These are phyloP conservation scores for Omphalotus olearius DNA, from an alignment of 1,284 basidiomycete genomes.

Conservation along the genomic window DNA sequence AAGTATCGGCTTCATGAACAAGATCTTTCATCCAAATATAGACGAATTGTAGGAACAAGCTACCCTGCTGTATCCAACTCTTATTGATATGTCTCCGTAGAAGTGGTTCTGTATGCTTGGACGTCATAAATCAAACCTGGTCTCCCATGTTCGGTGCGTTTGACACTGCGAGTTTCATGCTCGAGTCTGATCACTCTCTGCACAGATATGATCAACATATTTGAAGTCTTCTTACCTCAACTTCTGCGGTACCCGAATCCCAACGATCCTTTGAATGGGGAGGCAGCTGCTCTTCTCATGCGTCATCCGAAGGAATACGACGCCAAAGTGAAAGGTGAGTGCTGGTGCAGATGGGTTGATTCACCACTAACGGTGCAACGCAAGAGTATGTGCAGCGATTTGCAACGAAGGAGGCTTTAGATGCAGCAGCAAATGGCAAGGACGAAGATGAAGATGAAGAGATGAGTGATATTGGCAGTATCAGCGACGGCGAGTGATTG, in stretches of 20 bases:
- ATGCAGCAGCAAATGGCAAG: slow-evolving; percentile 62
- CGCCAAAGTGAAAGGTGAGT: slow-evolving; percentile 82
- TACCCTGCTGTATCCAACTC: not conserved
- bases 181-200: not conserved
- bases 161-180: not conserved
- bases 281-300: slow-evolving; percentile 95
- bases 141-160: slow-evolving; percentile 93
- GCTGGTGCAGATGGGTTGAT: not conserved
- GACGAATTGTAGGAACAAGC: slow-evolving; percentile 79
- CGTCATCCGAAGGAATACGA: slow-evolving; percentile 95
- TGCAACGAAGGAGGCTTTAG: slow-evolving; percentile 78
- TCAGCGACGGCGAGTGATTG: slow-evolving; percentile 66
- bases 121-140: slow-evolving; percentile 99
- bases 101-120: slow-evolving; percentile 92
- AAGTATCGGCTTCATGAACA: slow-evolving; percentile 99
- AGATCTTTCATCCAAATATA: slow-evolving; percentile 99
- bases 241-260: slow-evolving; percentile 97
- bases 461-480: slow-evolving; percentile 91
- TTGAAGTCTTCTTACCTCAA: slow-evolving; percentile 97
- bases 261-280: slow-evolving; percentile 95
- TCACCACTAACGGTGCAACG: not conserved
- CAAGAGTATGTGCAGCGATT: slow-evolving; percentile 84
- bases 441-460: slow-evolving; percentile 78
- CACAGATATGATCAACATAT: slow-evolving; percentile 98
- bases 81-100: slow-evolving; percentile 33